These are phyloP conservation scores for Houttuynia cordata DNA, from an alignment of 164 flowering plant species.

Conservation along the genomic window DNA sequence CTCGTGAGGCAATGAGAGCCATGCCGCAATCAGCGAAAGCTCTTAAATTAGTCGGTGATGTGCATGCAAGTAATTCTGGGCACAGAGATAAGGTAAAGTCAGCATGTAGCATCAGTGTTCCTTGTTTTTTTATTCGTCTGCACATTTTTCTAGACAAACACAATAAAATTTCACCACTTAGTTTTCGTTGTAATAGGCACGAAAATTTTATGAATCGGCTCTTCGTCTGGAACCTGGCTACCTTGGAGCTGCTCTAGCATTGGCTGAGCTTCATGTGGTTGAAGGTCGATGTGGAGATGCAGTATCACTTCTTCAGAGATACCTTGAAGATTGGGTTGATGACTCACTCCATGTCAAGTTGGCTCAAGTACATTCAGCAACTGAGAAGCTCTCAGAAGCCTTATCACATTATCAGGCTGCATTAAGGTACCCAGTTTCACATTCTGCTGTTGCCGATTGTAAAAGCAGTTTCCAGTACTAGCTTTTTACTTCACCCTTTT, in stretches of 20 bases:
- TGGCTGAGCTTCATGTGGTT: slow-evolving; percentile 87
- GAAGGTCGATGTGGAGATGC: slow-evolving; percentile 91
- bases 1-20: slow-evolving; percentile 92
- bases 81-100: slow-evolving; percentile 81
- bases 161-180: neutral
- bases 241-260: slow-evolving; percentile 90
- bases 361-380: slow-evolving; percentile 87
- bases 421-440: slow-evolving; percentile 35
- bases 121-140: no score
- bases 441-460: no score
- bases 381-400: slow-evolving; percentile 84
- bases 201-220: slow-evolving; percentile 91
- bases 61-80: slow-evolving; percentile 69
- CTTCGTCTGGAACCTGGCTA: slow-evolving; percentile 92
- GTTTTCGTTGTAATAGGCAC: slow-evolving; percentile 40
- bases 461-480: no score
- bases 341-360: slow-evolving; percentile 89
- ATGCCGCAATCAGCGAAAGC: slow-evolving; percentile 98
- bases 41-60: slow-evolving; percentile 92
- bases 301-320: slow-evolving; percentile 69
- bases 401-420: slow-evolving; percentile 90
- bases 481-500: no score
- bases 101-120: neutral
- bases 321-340: slow-evolving; percentile 90
- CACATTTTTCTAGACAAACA: no score